Evolutionary conservation across 2,329 filamentous ascomycete genomes (phyloP), one percentile per base, ranked within the genome.

Genomic region (Alternaria sp.): DNA sequence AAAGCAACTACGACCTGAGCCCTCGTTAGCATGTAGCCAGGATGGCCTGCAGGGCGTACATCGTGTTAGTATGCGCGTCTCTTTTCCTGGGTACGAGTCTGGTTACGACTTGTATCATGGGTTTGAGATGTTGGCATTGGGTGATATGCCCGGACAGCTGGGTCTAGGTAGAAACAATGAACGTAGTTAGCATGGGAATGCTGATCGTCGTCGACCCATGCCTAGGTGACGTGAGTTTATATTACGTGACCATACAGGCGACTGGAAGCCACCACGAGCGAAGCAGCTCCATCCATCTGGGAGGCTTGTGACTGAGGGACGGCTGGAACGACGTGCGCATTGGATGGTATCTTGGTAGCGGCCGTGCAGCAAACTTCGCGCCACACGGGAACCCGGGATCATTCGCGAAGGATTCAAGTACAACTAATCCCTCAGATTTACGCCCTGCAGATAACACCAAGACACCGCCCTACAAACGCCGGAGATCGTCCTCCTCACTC

Each of bases 11-110:
- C 46, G 40, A 54, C 30, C 52, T 61, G 32, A 23, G 46, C 15
- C 59, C 46, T 28, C 51, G 44, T 28, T 61, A 70, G 44, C 15
- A 13, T 5, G 81, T 77, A 40, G n/a, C 21, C 19, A 17, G 12
- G 40, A 43, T 26, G 47, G 21, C 8, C 19, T 19, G 11, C 17
- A 3, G 19, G 43, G n/a, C 12, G 17, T 45, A 21, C 15, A 36
- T 36, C 10, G 3, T 44, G 17, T 12, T 36, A 15, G 15, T n/a
- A 8, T 2, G 15, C 4, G 4, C 8, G 15, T 36, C 15, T 36
- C 7, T 0, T 36, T 36, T 10, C 9, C 4, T 36, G 8, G 32
- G 0, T n/a, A n/a, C n/a, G n/a, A n/a, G n/a, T n/a, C n/a, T n/a
- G n/a, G n/a, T n/a, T n/a, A n/a, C n/a, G n/a, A n/a, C n/a, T n/a